Conservation (phyloP, 139 green algal genomes). For the Mesotaenium endlicherianum region DNA sequence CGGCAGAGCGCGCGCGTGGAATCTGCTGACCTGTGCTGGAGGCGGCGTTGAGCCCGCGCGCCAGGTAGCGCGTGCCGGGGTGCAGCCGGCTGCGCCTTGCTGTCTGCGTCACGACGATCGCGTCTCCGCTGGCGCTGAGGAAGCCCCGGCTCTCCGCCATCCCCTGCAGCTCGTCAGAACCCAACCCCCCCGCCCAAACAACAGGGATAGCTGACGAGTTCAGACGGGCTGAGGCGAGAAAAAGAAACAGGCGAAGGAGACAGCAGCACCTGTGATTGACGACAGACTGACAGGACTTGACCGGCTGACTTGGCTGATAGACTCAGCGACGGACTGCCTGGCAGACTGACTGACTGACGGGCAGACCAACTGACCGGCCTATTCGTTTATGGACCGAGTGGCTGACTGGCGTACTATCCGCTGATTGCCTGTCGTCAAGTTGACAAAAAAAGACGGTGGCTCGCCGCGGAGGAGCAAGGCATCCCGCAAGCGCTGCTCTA, state of each 20-base stretch:
- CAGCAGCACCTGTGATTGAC: no score
- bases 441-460: not conserved
- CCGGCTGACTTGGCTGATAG: no score
- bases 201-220: no score
- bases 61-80: constrained; percentile 88
- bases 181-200: no score
- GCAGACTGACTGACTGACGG: not conserved
- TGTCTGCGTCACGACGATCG: constrained; percentile 70
- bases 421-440: no score
- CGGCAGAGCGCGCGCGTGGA: no score
- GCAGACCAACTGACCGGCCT: not conserved
- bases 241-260: no score
- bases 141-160: constrained; percentile 74
- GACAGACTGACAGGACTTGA: no score
- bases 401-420: no score
- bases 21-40: constrained; percentile 56
- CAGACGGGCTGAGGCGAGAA: no score
- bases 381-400: no score
- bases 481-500: not conserved
- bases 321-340: no score
- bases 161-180: constrained; percentile 72
- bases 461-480: not conserved
- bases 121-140: constrained; percentile 60
- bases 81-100: constrained; percentile 80
- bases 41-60: constrained; percentile 82